Evolutionary conservation across 129 eudicot genomes (phyloP), one percentile per base, ranked within the genome.

Genomic region (Escallonia herrerae): DNA sequence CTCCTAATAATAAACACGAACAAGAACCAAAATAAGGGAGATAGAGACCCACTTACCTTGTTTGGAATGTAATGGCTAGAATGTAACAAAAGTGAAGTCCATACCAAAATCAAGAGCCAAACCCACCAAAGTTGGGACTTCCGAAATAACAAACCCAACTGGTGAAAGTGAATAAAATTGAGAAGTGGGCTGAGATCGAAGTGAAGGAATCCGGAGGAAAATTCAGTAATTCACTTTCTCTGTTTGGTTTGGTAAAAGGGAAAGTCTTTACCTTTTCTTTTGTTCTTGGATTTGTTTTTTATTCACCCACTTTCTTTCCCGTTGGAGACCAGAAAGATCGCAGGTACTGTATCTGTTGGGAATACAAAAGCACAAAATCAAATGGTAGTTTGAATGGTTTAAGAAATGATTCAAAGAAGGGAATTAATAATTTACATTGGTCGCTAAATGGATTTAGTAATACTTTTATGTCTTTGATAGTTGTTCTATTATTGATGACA

Each of bases 301-400:
- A 58, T 68, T 66, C 43, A 53, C 67, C 73, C 64, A 74, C 83
- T 75, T 72, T 44, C 71, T 79, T 76, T 79, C 58, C 52, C 76
- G 74, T 80, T 75, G 86, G 83, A 74, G 75, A 77, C 68, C 84
- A 80, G 38, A 86, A 77, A 82, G 89, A 81, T 72, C 80, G 84
- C 80, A 72, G 76, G 74, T 74, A 66, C 70, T 73, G 80, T 78
- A 65, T 65, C 70, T 66, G 66, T 73, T 72, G 73, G 64, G 77
- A 69, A 81, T 78, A 76, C 72, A 68, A 49, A 73, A 72, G 57
- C 66, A 62, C 67, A 72, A 39, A 22, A 22, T 22, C 33, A 22
- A 22, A 22, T 22, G 51, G 54, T 43, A 66, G 68, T 59, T 67
- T 69, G 59, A 76, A 56, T 69, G 80, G 80, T 76, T 74, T 62